Conservation (phyloP, 305 asterid species). For the Galium porrigens region DNA sequence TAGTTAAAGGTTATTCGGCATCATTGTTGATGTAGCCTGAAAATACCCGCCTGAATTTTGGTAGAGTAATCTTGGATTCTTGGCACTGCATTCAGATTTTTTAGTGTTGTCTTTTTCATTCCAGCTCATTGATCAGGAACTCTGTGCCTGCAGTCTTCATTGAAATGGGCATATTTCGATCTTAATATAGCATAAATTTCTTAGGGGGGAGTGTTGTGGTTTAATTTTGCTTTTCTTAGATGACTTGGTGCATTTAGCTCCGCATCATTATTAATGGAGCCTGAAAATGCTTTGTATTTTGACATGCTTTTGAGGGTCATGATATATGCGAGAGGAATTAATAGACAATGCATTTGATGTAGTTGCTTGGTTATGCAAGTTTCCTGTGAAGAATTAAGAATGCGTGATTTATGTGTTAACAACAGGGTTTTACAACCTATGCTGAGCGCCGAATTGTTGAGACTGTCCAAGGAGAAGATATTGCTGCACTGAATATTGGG, state of each 20-base stretch:
- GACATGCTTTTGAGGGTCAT: not conserved
- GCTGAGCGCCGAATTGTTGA: slow-evolving; percentile 88
- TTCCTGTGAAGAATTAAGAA: not conserved
- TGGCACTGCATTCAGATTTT: not conserved
- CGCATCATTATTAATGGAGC: not conserved
- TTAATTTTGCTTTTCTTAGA: not conserved
- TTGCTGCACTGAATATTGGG: slow-evolving; percentile 55
- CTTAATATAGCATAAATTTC: not conserved
- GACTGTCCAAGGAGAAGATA: slow-evolving; percentile 76
- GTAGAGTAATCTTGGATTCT: not conserved
- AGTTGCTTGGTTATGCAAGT: not conserved
- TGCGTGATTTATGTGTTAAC: slow-evolving; percentile 16
- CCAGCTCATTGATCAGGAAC: not conserved
- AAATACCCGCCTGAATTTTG: not conserved
- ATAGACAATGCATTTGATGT: not conserved
- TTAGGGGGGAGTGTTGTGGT: not conserved
- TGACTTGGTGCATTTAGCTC: not conserved
- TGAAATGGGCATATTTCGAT: not conserved
- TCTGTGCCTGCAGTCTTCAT: not conserved
- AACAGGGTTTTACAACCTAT: slow-evolving; percentile 85
- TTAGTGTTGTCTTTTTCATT: not conserved
- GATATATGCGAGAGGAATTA: not conserved
- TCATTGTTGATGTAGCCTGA: not conserved
- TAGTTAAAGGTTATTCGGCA: not conserved
- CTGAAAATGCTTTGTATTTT: not conserved